Evolutionary conservation across 768 basidiomycete species (phyloP), one percentile per base, ranked within the genome.

Genomic region (Hygrophoropsis aurantiaca): DNA sequence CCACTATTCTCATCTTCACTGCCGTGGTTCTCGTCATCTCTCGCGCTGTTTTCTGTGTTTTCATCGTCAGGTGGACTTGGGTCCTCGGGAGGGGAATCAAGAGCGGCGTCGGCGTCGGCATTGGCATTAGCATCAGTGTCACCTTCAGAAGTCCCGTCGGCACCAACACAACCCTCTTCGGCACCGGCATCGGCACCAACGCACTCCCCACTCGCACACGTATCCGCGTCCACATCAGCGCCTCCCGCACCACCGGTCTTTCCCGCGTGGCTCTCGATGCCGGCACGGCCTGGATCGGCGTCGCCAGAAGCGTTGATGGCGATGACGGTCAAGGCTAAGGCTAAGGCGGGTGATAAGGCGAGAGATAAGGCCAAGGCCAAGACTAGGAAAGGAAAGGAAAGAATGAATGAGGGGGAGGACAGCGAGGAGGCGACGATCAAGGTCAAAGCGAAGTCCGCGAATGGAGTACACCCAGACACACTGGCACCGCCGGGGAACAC

Each of bases 291-390:
- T 39, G 55, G 25, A 18, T 10, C n/a, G 26, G 63, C 57, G 13
- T 21, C 62, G 8, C 45, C 60, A 2, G 56, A 65, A 20, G 58
- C 66, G 15, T 54, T 75, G 24, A 74, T 76, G 74, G 67, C 71
- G 8, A 68, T 75, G 54, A 68, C 72, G 40, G 46, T 64, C 9
- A 49, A n/a, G 27, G 27, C 27, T 30, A 30, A 46, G 39, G 44
- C 50, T 3, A 16, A 36, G 11, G 43, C 38, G 26, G 24, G 35
- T 43, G 41, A 42, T 43, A 15, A 13, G 4, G 18, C 21, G 20
- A n/a, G 42, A n/a, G 20, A 6, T 37, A 11, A 45, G 37, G 16
- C 38, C 39, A 11, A 46, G 37, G 24, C 25, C 9, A 24, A 46
- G 35, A 41, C 16, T 13, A n/a, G 27, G 24, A 5, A 21, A 24